Evolutionary conservation across 2,329 filamentous ascomycete species (phyloP).

Genomic region (Furcasterigmium furcatum): DNA sequence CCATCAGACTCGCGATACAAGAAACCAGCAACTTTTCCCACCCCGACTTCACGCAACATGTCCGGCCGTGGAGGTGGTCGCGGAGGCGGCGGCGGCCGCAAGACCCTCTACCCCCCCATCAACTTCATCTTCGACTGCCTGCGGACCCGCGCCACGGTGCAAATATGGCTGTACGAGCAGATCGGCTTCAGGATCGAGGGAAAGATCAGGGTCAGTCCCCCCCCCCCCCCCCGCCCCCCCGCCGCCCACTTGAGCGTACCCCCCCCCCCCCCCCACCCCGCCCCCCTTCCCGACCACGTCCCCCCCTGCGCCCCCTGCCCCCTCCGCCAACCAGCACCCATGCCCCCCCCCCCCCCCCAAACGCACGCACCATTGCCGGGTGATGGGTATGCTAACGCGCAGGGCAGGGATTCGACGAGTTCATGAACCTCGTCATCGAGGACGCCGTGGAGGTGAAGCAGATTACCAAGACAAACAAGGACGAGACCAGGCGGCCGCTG

Average conservation of each 20-base stretch:
- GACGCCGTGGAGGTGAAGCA: slow-evolving; percentile 91
- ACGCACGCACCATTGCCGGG: too few relatives aligned
- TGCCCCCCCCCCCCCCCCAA: too few relatives aligned
- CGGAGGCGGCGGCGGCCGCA: slow-evolving; percentile 56
- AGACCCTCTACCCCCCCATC: slow-evolving; percentile 59
- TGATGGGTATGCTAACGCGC: slow-evolving; percentile 41
- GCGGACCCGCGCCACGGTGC: slow-evolving; percentile 78
- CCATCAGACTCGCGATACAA: too few relatives aligned
- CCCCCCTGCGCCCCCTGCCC: too few relatives aligned
- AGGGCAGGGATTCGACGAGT: slow-evolving; percentile 89
- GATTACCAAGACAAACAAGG: slow-evolving; percentile 72
- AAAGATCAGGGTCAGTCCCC: slow-evolving; percentile 82
- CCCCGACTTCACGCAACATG: too few relatives aligned
- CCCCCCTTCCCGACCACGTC: too few relatives aligned
- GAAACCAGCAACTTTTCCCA: too few relatives aligned
- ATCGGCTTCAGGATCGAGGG: slow-evolving; percentile 91
- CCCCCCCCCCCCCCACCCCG: too few relatives aligned
- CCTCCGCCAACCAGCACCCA: too few relatives aligned
- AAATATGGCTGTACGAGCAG: slow-evolving; percentile 97
- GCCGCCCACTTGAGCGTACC: too few relatives aligned
- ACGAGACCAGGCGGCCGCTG: slow-evolving; percentile 73
- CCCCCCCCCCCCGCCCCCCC: too few relatives aligned
- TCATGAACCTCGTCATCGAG: slow-evolving; percentile 98
- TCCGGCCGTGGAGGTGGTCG: slow-evolving; percentile 33
- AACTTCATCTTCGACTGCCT: slow-evolving; percentile 71